Evolutionary conservation across 2,329 filamentous ascomycete species (phyloP), one percentile per base, ranked within the genome.

Genomic region (Fusarium stilboides): DNA sequence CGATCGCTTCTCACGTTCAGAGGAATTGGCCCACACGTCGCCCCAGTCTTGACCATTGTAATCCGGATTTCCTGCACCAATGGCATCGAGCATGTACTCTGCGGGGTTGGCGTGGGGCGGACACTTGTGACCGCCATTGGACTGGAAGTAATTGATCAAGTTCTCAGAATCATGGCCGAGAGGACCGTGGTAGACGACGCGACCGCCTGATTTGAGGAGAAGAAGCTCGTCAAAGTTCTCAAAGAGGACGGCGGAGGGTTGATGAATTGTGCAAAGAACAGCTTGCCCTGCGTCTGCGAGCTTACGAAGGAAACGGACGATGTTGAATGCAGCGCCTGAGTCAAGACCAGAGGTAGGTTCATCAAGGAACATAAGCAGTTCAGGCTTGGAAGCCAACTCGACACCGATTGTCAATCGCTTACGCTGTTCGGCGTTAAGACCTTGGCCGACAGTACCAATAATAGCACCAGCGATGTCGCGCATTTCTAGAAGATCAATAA

Each of bases 401-500:
- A 87, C 85, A 12, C 83, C 86, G 40, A 88, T 88, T 0, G 87
- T 88, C 5, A 88, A 75, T 5, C 85, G 78, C 74, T 88, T 88
- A 12, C 86, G 79, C 70, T 89, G 87, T 69, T 90, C 88, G 24
- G 85, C 83, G 60, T 89, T 89, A 6, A 91, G 80, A 2, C 90
- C 90, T 39, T 85, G 82, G 6, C 89, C 88, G 1, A 85, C 79
- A 1, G 79, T 80, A 22, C 90, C 90, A 8, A 92, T 89, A 0
- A 85, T 86, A 3, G 90, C 90, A 7, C 89, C 88, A 2, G 89
- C 89, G 42, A 92, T 88, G 6, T 86, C 82, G n/a, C 85, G 81
- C 86, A 93, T 90, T 73, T 93, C 90, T 1, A 93, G 80, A 0
- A 93, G 80, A 47, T 89, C 85, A n/a, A 91, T 88, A 46, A 93